Conservation (phyloP, 1,284 basidiomycete genomes). For the Blastosporella zonata region DNA sequence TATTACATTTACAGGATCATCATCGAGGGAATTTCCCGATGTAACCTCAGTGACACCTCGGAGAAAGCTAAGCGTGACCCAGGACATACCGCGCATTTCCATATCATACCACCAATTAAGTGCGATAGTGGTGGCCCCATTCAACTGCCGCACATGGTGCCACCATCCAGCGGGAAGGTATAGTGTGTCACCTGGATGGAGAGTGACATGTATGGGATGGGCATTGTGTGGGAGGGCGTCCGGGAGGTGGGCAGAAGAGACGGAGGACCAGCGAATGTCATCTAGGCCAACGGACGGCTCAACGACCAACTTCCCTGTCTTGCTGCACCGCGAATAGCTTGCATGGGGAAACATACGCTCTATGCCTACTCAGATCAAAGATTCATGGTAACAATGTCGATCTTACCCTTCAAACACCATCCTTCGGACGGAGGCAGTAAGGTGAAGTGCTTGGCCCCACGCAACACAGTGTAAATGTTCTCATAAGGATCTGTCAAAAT, state of each 20-base stretch:
- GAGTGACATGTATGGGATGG: conserved; percentile 61
- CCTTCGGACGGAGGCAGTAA: conserved; percentile 85
- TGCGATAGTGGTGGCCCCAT: conserved; percentile 64
- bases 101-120: conserved; percentile 90
- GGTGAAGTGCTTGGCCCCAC: conserved; percentile 82
- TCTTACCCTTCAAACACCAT: conserved; percentile 74
- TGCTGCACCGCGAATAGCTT: conserved; percentile 46
- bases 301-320: conserved; percentile 32
- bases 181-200: conserved; percentile 75
- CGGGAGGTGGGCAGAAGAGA: conserved; percentile 51
- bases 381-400: not conserved
- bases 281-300: conserved; percentile 43
- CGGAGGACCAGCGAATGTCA: conserved; percentile 71
- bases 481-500: conserved; percentile 76
- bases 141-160: conserved; percentile 73
- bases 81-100: conserved; percentile 65
- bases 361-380: conserved; percentile 26
- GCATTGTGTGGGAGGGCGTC: conserved; percentile 47
- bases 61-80: conserved; percentile 65
- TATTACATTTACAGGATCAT: conserved; percentile 12
- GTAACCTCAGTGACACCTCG: conserved; percentile 42
- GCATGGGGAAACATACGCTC: conserved; percentile 72
- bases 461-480: conserved; percentile 85
- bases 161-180: conserved; percentile 91
- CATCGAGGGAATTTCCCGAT: conserved; percentile 32